Evolutionary conservation across 2,329 filamentous ascomycete genomes (phyloP), one percentile per base, ranked within the genome.

Genomic region (Penicillium glabrum): DNA sequence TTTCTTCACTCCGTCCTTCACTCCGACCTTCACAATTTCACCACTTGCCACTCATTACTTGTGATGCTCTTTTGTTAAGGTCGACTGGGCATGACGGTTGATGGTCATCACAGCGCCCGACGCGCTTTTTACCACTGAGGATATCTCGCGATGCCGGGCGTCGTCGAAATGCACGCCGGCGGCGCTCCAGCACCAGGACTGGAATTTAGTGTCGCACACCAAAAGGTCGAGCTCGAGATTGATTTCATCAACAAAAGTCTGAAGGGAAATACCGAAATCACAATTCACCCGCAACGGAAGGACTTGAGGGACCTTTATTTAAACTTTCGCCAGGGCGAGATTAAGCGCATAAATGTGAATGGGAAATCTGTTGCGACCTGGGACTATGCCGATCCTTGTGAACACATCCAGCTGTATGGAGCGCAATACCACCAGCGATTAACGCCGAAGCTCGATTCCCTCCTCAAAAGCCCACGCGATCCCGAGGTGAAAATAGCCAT

Each of bases 181-280:
- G 65, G 69, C 53, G 68, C 67, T 65, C 63, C 68, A 43, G 57
- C 56, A 46, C 54, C 55, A 50, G 67, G 67, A 29, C 65, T 72
- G 58, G 78, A 78, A 37, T 86, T 82, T 68, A 79, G 80, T 47
- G 79, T 98, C 56, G 82, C 91, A 53, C 89, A 92, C 76, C 93
- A 98, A 77, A 90, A 90, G 72, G 88, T 99, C 49, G 88, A 92
- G 67, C 81, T 99, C 58, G 93, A 98, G 67, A 82, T 99, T 70
- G 90, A 96, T 77, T 96, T 99, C 72, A 82, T 84, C 62, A 85
- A 84, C 53, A 88, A 87, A 74, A 84, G 82, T 68, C 78, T 98
- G 68, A 87, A 84, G 59, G 95, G 95, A 50, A 88, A 85, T 61
- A 91, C 90, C 9, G 89, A 93, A 64, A 89, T 99, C 65, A 89